phyloP scores from a whole-genome alignment of 441 rosid genomes.

The Adansonia grandidieri region DNA sequence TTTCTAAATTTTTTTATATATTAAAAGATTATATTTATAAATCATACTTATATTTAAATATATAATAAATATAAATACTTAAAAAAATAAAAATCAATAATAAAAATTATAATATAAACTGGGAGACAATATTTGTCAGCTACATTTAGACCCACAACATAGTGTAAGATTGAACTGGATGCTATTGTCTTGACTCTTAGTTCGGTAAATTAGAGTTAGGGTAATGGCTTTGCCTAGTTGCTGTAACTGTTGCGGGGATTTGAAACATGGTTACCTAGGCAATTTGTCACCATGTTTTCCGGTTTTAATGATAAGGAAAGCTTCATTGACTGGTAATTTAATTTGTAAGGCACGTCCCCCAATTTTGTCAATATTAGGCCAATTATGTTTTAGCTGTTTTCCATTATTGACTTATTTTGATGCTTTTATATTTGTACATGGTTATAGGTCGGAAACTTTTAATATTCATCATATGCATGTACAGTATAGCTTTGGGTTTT shows the following conservation, averaged over 20 bases:
- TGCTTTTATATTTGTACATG: neutral
- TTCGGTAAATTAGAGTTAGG: constrained; percentile 13
- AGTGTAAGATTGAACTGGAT: constrained; percentile 28
- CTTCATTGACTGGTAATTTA: constrained; percentile 21
- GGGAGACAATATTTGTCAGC: neutral
- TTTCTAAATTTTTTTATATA: too few species aligned
- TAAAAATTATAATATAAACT: too few species aligned
- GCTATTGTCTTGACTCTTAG: constrained; percentile 16
- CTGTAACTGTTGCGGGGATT: constrained; percentile 18
- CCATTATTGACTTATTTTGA: constrained; percentile 18
- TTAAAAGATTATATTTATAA: too few species aligned
- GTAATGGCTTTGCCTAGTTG: constrained; percentile 13
- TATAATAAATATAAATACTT: too few species aligned
- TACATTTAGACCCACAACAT: constrained; percentile 17
- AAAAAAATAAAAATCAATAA: too few species aligned
- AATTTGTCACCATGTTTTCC: constrained; percentile 28
- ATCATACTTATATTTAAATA: too few species aligned
- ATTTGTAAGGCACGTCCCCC: constrained; percentile 15
- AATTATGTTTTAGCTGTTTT: constrained; percentile 35
- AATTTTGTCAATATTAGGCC: constrained; percentile 47
- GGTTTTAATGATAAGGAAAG: constrained; percentile 25
- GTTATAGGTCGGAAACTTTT: neutral
- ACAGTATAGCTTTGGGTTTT: neutral
- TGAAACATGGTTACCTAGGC: constrained; percentile 16
- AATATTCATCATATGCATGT: neutral